phyloP scores from a whole-genome alignment of 768 basidiomycete species.

The Termitomyces sp. region DNA sequence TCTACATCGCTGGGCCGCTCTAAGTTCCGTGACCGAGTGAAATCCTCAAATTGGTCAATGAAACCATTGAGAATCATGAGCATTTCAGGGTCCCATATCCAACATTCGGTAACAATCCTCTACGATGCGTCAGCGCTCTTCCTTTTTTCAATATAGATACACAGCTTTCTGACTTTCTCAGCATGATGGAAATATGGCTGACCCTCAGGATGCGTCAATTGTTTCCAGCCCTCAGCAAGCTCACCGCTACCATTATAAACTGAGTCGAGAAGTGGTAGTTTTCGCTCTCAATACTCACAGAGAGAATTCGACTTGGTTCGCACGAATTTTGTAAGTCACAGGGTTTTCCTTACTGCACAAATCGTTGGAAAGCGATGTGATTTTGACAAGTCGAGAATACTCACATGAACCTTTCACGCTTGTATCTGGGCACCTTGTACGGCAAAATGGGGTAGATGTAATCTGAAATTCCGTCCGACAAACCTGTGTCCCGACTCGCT shows the following conservation, averaged over 20 bases:
- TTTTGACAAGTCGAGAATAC: not conserved
- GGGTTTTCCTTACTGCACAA: not conserved
- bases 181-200: constrained; percentile 6
- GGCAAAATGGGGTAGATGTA: constrained; percentile 4
- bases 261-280: not conserved
- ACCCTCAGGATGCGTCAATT: constrained; percentile 6
- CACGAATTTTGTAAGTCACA: not conserved
- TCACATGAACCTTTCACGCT: constrained; percentile 7
- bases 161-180: not conserved
- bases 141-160: too few species aligned
- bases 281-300: not conserved
- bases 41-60: constrained; percentile 1
- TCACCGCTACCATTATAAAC: not conserved
- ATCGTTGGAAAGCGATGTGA: not conserved
- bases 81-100: not conserved
- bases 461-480: not conserved
- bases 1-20: not conserved
- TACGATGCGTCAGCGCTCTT: not conserved
- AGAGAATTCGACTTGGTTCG: not conserved
- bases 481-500: not conserved
- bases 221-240: constrained; percentile 6
- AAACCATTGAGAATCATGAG: not conserved
- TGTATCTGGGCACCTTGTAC: constrained; percentile 5
- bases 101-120: constrained; percentile 6
- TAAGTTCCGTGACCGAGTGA: not conserved